Conservation (phyloP, 371 early-diverging fungal genomes). For the Syncephalastrum monosporum region DNA sequence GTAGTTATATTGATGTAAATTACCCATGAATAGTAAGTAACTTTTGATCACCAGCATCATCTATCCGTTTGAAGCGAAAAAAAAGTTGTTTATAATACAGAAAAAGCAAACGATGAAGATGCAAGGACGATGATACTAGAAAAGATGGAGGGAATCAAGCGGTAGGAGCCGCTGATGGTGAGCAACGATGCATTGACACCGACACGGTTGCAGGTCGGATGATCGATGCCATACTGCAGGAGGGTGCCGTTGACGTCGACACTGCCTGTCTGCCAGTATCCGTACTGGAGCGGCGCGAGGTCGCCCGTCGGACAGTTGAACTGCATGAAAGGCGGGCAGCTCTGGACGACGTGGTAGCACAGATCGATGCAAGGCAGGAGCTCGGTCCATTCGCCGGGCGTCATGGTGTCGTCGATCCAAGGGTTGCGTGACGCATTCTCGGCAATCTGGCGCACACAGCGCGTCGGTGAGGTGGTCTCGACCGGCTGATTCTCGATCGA, state of each 20-base stretch:
- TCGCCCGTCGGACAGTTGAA: constrained; percentile 61
- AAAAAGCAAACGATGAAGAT: no score
- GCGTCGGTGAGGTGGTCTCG: constrained; percentile 16
- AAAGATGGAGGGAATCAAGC: no score
- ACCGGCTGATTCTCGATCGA: not conserved
- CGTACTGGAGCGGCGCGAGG: constrained; percentile 43
- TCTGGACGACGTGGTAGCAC: constrained; percentile 64
- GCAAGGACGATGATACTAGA: no score
- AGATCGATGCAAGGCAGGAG: constrained; percentile 64
- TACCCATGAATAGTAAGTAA: no score
- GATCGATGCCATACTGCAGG: constrained; percentile 25
- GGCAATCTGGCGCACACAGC: constrained; percentile 28
- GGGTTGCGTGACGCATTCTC: constrained; percentile 41
- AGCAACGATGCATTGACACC: constrained; percentile 24
- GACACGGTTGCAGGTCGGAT: constrained; percentile 44
- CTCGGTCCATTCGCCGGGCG: constrained; percentile 55
- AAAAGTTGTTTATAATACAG: no score
- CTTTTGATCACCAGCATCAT: no score
- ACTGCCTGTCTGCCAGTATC: constrained; percentile 39
- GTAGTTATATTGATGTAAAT: no score
- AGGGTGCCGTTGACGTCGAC: constrained; percentile 19
- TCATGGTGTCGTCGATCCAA: constrained; percentile 39
- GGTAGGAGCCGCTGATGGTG: constrained; percentile 17
- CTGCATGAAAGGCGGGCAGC: constrained; percentile 62
- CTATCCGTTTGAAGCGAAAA: no score